phyloP scores from a whole-genome alignment of 1,139 yeast species.

The Magnusiomyces sp. region DNA sequence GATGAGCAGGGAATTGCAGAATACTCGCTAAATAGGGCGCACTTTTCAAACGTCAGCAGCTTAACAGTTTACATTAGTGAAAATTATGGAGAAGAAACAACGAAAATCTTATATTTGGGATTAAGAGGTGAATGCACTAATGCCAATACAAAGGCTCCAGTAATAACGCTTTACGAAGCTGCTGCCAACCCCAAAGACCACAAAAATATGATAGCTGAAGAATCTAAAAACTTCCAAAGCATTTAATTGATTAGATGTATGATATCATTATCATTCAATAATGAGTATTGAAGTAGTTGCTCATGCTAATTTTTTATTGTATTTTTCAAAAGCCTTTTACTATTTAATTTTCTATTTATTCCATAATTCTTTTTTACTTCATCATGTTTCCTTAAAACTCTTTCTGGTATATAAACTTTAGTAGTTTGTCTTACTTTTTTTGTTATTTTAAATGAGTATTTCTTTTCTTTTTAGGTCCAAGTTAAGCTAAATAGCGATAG shows the following conservation, averaged over 20 bases:
- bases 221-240: slow-evolving; percentile 1
- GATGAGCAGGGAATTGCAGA: slow-evolving; percentile 61
- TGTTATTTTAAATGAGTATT: neutral
- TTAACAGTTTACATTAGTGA: slow-evolving; percentile 60
- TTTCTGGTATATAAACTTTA: no score
- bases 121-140: slow-evolving; percentile 69
- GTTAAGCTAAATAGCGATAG: no score
- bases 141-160: slow-evolving; percentile 50
- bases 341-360: neutral
- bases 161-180: slow-evolving; percentile 71
- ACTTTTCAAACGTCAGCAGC: slow-evolving; percentile 62
- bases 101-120: slow-evolving; percentile 63
- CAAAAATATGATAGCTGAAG: slow-evolving; percentile 40
- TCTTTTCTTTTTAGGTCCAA: neutral
- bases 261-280: no score
- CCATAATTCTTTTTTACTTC: neutral
- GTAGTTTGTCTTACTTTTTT: neutral
- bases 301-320: no score
- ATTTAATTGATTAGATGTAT: no score
- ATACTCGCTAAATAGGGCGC: slow-evolving; percentile 68
- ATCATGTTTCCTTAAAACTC: neutral
- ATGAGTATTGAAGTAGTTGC: no score
- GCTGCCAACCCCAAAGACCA: slow-evolving; percentile 94
- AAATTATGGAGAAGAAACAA: slow-evolving; percentile 55
- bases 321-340: neutral